These are phyloP conservation scores for Fusarium bactridioides DNA, from an alignment of 2,329 filamentous ascomycete species.

Conservation along the genomic window DNA sequence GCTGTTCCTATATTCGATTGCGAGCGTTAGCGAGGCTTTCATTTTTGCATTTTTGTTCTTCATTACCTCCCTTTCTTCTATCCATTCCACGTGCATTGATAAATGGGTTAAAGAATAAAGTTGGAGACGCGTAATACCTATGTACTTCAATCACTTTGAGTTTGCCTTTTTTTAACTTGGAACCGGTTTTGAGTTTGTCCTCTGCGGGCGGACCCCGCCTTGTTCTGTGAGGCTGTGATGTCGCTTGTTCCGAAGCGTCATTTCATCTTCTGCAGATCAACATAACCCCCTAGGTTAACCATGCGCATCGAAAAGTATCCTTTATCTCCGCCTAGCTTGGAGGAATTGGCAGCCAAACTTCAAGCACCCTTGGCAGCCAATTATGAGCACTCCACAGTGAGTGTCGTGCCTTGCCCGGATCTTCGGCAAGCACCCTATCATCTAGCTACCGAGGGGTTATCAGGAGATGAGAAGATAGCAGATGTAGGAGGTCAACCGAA, in stretches of 20 bases:
- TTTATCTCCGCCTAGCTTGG: slow-evolving; percentile 39
- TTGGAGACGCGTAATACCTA: background rate
- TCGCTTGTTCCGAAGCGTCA: background rate
- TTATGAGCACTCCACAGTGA: background rate
- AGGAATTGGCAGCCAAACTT: slow-evolving; percentile 28
- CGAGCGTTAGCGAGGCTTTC: slow-evolving; percentile 10
- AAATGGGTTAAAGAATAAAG: background rate
- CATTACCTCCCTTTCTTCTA: fast-evolving
- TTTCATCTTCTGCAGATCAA: background rate
- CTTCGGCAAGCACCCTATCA: background rate
- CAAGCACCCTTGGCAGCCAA: background rate
- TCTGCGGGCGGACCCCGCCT: background rate
- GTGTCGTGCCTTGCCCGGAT: background rate
- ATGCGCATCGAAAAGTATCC: slow-evolving; percentile 1
- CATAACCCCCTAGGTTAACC: background rate
- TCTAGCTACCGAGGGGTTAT: background rate
- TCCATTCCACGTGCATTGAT: fast-evolving
- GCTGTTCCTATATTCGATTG: slow-evolving; percentile 48
- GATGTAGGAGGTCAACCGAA: background rate
- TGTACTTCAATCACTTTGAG: background rate
- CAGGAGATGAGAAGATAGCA: background rate
- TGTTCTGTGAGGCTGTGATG: background rate
- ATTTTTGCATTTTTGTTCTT: background rate
- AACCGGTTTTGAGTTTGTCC: background rate
- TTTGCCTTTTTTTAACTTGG: background rate